Conservation (phyloP, 1,284 basidiomycete species). For the Boletus austroedulis region DNA sequence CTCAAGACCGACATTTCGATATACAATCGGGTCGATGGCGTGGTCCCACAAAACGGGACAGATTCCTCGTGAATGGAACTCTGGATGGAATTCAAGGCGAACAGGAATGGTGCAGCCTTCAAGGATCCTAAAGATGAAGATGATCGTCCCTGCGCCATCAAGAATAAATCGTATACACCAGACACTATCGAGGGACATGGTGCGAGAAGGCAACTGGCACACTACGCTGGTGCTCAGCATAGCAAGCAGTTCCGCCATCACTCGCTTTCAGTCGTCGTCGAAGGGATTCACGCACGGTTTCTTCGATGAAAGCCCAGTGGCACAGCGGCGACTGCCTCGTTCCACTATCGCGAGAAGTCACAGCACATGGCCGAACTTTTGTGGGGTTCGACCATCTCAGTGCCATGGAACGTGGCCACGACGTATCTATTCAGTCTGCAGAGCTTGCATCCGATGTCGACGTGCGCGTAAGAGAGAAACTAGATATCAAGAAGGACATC, state of each 20-base stretch:
- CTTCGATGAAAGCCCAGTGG: slow-evolving; percentile 27
- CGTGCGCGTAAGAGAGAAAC: not conserved
- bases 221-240: slow-evolving; percentile 12
- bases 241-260: slow-evolving; percentile 15
- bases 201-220: not conserved
- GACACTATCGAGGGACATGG: not conserved
- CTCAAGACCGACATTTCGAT: not conserved
- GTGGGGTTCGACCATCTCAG: slow-evolving; percentile 8
- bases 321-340: slow-evolving; percentile 16
- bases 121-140: not conserved
- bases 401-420: slow-evolving; percentile 2
- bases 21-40: not conserved
- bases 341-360: slow-evolving; percentile 13
- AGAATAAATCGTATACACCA: not conserved
- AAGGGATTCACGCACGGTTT: slow-evolving; percentile 14
- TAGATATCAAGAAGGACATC: not conserved
- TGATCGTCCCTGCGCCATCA: not conserved
- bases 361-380: slow-evolving; percentile 19
- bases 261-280: slow-evolving; percentile 15
- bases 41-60: not conserved
- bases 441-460: not conserved
- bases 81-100: not conserved
- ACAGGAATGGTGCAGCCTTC: not conserved
- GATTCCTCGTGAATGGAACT: not conserved
- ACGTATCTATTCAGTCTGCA: not conserved